These are phyloP conservation scores for Colletotrichum sp. DNA, from an alignment of 2,329 filamentous ascomycete species.

Conservation along the genomic window DNA sequence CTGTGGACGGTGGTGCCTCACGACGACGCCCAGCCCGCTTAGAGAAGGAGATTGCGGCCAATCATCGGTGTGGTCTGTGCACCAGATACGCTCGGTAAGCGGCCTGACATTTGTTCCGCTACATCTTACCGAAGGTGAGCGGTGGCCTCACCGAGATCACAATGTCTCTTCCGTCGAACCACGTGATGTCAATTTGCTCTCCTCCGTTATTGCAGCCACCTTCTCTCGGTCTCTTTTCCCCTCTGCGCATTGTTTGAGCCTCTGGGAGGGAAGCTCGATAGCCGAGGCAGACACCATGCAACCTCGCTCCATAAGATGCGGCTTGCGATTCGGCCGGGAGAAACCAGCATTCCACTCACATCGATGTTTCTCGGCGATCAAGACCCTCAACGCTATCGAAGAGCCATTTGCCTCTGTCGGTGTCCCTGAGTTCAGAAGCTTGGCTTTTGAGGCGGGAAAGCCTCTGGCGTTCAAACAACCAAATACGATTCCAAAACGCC, in stretches of 20 bases:
- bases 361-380: neutral
- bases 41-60: constrained; percentile 9
- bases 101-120: neutral
- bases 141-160: neutral
- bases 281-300: neutral
- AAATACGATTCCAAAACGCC: constrained; percentile 22
- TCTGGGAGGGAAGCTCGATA: neutral
- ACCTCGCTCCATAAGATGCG: neutral
- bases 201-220: neutral
- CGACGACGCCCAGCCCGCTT: constrained; percentile 17
- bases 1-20: constrained; percentile 17
- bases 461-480: constrained; percentile 25
- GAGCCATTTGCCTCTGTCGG: neutral
- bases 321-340: neutral
- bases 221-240: neutral
- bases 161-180: neutral
- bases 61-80: constrained; percentile 10
- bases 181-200: neutral
- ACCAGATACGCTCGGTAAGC: neutral
- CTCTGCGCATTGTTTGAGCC: neutral
- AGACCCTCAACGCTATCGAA: neutral
- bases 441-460: neutral
- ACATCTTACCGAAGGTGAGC: neutral
- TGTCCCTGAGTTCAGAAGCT: constrained; percentile 1
- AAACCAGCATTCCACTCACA: neutral